A percentile compares a stretch with the other conserved stretches of the same genome.
Evolutionary conservation across 192 early-diverging fungal species (phyloP).

Genomic region (Pilobolus umbonatus): DNA sequence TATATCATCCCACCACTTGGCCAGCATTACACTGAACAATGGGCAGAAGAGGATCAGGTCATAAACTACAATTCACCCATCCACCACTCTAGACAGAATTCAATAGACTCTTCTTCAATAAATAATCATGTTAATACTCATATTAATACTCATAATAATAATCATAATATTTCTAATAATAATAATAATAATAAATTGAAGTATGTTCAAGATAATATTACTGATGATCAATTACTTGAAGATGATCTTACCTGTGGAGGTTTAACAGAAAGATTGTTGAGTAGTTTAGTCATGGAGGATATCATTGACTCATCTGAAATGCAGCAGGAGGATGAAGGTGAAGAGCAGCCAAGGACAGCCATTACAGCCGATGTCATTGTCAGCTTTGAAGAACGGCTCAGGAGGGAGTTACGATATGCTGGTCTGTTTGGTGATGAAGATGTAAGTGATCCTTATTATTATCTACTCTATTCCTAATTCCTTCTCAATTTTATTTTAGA

Average conservation of each 20-base stretch:
- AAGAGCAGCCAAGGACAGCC: conserved; percentile 3
- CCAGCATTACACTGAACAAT: conserved; percentile 58
- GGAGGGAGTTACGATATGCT: conserved; percentile 78
- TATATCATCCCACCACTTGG: conserved; percentile 82
- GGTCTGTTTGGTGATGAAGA: conserved; percentile 82
- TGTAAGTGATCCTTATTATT: conserved; percentile 30
- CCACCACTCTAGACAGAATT: conserved; percentile 11
- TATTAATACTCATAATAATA: too few relatives aligned
- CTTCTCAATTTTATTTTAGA: conserved; percentile 23
- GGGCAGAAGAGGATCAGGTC: conserved; percentile 65
- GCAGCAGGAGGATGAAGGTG: conserved; percentile 20
- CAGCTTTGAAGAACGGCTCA: conserved; percentile 79
- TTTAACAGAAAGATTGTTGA: conserved; percentile 75
- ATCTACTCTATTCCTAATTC: not conserved
- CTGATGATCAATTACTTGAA: conserved; percentile 24
- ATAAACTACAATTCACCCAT: conserved; percentile 36
- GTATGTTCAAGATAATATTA: conserved; percentile 28
- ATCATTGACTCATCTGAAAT: conserved; percentile 42
- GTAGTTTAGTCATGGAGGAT: conserved; percentile 63
- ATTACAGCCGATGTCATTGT: conserved; percentile 22
- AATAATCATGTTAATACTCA: too few relatives aligned
- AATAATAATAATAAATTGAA: too few relatives aligned
- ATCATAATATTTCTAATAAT: too few relatives aligned
- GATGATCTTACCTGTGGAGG: conserved; percentile 37
- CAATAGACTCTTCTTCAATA: not conserved